Evolutionary conservation across 805 yeast genomes (phyloP).

Genomic region (Candida railenensis): DNA sequence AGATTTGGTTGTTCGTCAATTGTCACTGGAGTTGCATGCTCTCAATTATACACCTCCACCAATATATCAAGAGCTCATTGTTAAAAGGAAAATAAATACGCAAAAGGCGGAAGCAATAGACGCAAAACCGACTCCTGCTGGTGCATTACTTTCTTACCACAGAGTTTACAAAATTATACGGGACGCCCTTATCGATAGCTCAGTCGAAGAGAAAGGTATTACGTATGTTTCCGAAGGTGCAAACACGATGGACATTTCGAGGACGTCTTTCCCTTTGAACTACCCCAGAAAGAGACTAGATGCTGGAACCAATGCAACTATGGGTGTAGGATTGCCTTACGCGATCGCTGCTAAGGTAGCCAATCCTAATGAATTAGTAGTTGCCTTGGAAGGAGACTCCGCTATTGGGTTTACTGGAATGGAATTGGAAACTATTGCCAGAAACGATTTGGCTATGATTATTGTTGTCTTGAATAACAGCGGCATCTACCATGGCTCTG

Average conservation of each 20-base stretch:
- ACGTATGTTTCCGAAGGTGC: constrained; percentile 70
- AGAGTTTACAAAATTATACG: constrained; percentile 52
- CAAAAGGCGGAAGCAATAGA: constrained; percentile 34
- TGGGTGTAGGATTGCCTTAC: constrained; percentile 75
- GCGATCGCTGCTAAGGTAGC: constrained; percentile 60
- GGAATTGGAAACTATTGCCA: constrained; percentile 69
- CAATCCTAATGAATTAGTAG: constrained; percentile 41
- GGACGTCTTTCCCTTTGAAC: constrained; percentile 56
- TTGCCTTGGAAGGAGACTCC: constrained; percentile 73
- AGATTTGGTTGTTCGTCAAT: constrained; percentile 34
- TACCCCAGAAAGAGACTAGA: constrained; percentile 57
- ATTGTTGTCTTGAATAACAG: constrained; percentile 70
- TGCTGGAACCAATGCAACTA: constrained; percentile 76
- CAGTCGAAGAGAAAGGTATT: constrained; percentile 25
- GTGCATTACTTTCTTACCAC: constrained; percentile 38
- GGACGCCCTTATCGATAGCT: constrained; percentile 14
- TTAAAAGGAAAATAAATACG: constrained; percentile 28
- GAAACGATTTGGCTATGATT: constrained; percentile 52
- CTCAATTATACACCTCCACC: constrained; percentile 30
- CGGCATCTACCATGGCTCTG: constrained; percentile 69
- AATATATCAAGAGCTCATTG: constrained; percentile 21
- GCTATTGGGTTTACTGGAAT: constrained; percentile 75
- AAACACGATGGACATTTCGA: constrained; percentile 70
- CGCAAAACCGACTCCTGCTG: constrained; percentile 17
- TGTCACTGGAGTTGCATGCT: constrained; percentile 22